A percentile compares a stretch with the other conserved stretches of the same genome.
phyloP scores from a whole-genome alignment of 2,329 filamentous ascomycete genomes.

The Aspergillus pseudoviridinutans region DNA sequence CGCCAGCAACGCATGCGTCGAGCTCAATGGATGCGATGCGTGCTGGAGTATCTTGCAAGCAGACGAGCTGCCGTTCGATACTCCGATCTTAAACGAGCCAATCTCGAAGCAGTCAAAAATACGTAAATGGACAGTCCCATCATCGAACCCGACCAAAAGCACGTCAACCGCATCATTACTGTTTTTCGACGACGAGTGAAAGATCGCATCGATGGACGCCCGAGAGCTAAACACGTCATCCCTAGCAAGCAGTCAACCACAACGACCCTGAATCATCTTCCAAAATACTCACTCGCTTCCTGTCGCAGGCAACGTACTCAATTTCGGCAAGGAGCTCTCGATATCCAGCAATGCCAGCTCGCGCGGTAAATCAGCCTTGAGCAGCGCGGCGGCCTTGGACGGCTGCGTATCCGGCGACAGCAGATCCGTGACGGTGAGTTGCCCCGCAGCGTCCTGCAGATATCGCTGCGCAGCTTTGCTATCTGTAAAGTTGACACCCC shows the following conservation, averaged over 20 bases:
- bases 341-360: constrained; percentile 73
- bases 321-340: constrained; percentile 69
- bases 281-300: constrained; percentile 49
- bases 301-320: constrained; percentile 66
- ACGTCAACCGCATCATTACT: constrained; percentile 74
- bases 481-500: constrained; percentile 54
- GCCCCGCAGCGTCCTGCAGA: constrained; percentile 31
- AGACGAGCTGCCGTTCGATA: constrained; percentile 34
- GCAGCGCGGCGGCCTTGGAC: constrained; percentile 31
- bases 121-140: constrained; percentile 69
- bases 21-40: constrained; percentile 66
- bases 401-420: constrained; percentile 36
- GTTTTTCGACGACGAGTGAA: constrained; percentile 58
- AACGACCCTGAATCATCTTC: background rate
- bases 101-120: constrained; percentile 85
- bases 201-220: constrained; percentile 65
- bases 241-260: constrained; percentile 26
- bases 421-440: constrained; percentile 41
- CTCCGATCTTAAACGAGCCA: constrained; percentile 50
- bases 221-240: constrained; percentile 65
- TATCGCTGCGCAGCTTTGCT: constrained; percentile 41
- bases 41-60: constrained; percentile 52
- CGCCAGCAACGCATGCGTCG: constrained; percentile 71
- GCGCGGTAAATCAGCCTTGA: constrained; percentile 60
- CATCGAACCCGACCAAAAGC: constrained; percentile 68